A percentile compares a stretch with the other conserved stretches of the same genome.
Conservation (phyloP, 306 rosid species). For the Medicago ruthenica region DNA sequence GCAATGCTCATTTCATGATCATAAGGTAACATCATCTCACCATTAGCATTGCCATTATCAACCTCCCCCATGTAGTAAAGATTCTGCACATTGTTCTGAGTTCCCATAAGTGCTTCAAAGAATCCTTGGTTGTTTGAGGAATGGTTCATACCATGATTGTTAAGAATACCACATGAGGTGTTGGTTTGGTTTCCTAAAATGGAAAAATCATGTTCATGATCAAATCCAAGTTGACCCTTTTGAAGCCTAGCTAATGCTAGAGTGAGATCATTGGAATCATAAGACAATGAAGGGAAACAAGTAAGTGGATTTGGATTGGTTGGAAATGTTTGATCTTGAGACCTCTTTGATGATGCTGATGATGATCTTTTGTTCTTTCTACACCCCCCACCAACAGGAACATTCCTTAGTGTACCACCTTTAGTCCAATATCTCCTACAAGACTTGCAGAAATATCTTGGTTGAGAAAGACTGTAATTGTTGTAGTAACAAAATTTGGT, state of each 20-base stretch:
- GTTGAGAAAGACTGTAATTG: constrained; percentile 94
- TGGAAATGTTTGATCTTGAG: constrained; percentile 65
- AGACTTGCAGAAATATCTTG: constrained; percentile 95
- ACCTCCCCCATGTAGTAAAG: constrained; percentile 64
- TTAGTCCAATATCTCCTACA: constrained; percentile 98
- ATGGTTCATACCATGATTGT: constrained; percentile 40
- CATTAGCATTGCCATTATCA: constrained; percentile 51
- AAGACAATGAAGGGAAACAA: constrained; percentile 50
- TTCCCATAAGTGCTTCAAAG: constrained; percentile 61
- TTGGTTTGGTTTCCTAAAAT: constrained; percentile 48
- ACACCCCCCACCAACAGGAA: constrained; percentile 99
- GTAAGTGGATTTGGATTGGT: constrained; percentile 55
- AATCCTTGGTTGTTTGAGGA: constrained; percentile 53
- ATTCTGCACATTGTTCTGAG: constrained; percentile 50
- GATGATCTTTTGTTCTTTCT: constrained; percentile 88
- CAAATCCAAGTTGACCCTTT: constrained; percentile 65
- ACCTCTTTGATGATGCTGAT: constrained; percentile 62
- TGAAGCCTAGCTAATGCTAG: constrained; percentile 90
- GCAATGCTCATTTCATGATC: constrained; percentile 63
- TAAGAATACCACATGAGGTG: constrained; percentile 50
- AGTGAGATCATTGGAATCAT: constrained; percentile 73
- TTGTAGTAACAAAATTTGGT: constrained; percentile 99
- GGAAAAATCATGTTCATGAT: constrained; percentile 59
- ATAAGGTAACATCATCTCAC: constrained; percentile 59
- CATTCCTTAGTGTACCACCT: constrained; percentile 95